Conservation (phyloP, 805 yeast genomes). For the Saccharomycopsis capsularis region DNA sequence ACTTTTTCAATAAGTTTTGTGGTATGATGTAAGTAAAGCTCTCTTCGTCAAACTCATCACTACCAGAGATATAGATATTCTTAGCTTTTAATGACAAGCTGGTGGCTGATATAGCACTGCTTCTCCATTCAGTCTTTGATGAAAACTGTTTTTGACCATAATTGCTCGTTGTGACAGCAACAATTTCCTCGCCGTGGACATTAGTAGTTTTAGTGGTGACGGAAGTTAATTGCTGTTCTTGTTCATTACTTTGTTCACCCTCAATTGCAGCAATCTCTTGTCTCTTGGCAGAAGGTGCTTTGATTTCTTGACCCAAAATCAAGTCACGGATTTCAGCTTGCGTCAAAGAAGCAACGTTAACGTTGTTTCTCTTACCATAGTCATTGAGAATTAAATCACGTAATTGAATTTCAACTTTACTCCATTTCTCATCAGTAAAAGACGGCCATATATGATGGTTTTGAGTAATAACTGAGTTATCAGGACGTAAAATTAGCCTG, state of each 20-base stretch:
- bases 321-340: slow-evolving; percentile 91
- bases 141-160: slow-evolving; percentile 81
- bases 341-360: slow-evolving; percentile 79
- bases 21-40: slow-evolving; percentile 73
- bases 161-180: slow-evolving; percentile 84
- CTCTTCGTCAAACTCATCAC: slow-evolving; percentile 50
- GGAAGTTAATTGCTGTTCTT: slow-evolving; percentile 54
- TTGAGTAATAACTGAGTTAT: slow-evolving; percentile 57
- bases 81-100: slow-evolving; percentile 67
- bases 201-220: slow-evolving; percentile 77
- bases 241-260: slow-evolving; percentile 34
- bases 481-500: slow-evolving; percentile 68
- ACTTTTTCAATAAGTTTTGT: slow-evolving; percentile 65
- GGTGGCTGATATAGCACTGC: slow-evolving; percentile 72
- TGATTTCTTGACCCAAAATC: slow-evolving; percentile 88
- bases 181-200: slow-evolving; percentile 94
- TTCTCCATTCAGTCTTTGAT: slow-evolving; percentile 88
- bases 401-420: slow-evolving; percentile 75
- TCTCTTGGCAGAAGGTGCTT: slow-evolving; percentile 81
- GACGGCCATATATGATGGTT: slow-evolving; percentile 93
- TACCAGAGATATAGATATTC: slow-evolving; percentile 65
- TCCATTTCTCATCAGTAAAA: slow-evolving; percentile 84
- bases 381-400: slow-evolving; percentile 83
- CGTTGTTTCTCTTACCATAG: slow-evolving; percentile 78
- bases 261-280: slow-evolving; percentile 65